A percentile compares a stretch with the other conserved stretches of the same genome.
Evolutionary conservation across 208 protist genomes (phyloP).

Genomic region (Wallacemonas collosoma): DNA sequence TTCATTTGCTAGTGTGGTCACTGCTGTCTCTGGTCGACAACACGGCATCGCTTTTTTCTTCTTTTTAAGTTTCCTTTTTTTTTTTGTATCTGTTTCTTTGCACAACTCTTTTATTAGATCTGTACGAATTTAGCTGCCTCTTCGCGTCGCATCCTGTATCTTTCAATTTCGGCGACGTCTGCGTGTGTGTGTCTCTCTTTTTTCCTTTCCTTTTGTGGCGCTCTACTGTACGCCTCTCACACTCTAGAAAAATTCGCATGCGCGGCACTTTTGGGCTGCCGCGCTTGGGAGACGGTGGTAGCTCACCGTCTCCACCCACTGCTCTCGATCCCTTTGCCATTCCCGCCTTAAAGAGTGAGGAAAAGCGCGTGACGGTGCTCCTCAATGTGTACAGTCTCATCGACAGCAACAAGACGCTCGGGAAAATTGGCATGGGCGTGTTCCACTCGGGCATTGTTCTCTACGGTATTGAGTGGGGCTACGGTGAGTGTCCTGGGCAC

Average conservation of each 20-base stretch:
- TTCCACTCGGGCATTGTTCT: conserved; percentile 89
- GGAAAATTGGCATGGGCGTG: conserved; percentile 81
- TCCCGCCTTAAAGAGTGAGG: conserved; percentile 34
- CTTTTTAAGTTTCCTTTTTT: conserved; percentile 19
- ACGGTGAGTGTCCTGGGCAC: conserved; percentile 74
- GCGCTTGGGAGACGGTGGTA: not conserved
- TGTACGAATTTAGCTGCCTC: too few species aligned
- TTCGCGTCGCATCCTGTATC: too few species aligned
- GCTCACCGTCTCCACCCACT: not conserved
- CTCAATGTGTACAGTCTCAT: conserved; percentile 87
- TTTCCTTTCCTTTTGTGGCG: conserved; percentile 4
- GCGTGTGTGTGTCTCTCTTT: conserved; percentile 10
- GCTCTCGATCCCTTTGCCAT: not conserved
- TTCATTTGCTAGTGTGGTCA: too few species aligned
- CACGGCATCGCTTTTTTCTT: not conserved
- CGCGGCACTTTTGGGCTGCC: not conserved
- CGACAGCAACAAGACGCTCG: conserved; percentile 65
- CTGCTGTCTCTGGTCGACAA: not conserved
- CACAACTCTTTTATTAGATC: too few species aligned
- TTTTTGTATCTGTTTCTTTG: not conserved
- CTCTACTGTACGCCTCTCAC: not conserved
- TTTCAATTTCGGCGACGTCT: too few species aligned
- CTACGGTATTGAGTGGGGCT: conserved; percentile 92
- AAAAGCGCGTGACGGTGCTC: conserved; percentile 49
- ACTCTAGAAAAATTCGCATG: not conserved